Conservation (phyloP, 371 early-diverging fungal species). For the Lichtheimia hyalospora region DNA sequence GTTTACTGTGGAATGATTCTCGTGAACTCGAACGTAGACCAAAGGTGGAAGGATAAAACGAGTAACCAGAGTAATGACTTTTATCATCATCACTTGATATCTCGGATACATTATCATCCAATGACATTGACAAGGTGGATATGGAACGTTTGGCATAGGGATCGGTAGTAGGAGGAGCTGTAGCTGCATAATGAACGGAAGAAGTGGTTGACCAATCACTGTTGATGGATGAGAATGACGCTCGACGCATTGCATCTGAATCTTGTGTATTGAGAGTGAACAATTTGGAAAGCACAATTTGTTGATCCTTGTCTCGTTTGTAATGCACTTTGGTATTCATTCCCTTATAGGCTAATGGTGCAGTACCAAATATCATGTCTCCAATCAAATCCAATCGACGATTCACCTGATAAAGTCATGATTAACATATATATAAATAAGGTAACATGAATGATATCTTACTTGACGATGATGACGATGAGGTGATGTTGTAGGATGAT, state of each 20-base stretch:
- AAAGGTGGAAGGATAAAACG: conserved; percentile 34
- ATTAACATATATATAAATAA: neutral
- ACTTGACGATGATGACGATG: conserved; percentile 22
- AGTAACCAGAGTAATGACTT: conserved; percentile 21
- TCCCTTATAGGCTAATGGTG: conserved; percentile 68
- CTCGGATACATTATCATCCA: conserved; percentile 36
- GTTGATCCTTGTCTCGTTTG: conserved; percentile 53
- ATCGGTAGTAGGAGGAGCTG: neutral
- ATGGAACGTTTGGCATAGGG: conserved; percentile 14
- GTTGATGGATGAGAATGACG: conserved; percentile 61
- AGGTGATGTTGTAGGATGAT: conserved; percentile 1
- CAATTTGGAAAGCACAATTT: conserved; percentile 61
- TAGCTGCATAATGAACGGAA: conserved; percentile 19
- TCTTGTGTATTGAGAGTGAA: conserved; percentile 58
- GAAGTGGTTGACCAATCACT: conserved; percentile 60
- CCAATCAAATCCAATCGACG: conserved; percentile 51
- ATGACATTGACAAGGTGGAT: conserved; percentile 16
- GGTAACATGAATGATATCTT: neutral
- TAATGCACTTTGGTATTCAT: conserved; percentile 68
- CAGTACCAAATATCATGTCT: conserved; percentile 69
- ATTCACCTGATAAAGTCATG: conserved; percentile 25
- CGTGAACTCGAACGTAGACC: conserved; percentile 31
- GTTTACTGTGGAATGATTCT: conserved; percentile 42
- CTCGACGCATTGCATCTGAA: conserved; percentile 43
- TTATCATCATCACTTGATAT: conserved; percentile 45